Evolutionary conservation across 345 rosid species (phyloP).

Genomic region (Excoecaria cochinchinensis): DNA sequence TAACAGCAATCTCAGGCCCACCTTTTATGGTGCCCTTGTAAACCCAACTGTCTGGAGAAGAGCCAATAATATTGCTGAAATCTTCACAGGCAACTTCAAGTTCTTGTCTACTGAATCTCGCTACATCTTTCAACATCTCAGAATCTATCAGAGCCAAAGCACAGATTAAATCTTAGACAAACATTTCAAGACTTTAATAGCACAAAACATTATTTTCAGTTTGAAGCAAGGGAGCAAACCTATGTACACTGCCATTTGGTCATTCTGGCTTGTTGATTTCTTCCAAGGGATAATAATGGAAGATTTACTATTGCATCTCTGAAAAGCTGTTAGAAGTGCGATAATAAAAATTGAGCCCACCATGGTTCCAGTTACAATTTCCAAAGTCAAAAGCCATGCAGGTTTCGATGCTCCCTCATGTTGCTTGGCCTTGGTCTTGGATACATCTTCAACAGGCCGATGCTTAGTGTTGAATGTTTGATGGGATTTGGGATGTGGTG

Average conservation of each 20-base stretch:
- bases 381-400: slow-evolving; percentile 75
- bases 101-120: slow-evolving; percentile 83
- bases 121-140: slow-evolving; percentile 75
- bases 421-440: slow-evolving; percentile 26
- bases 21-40: slow-evolving; percentile 89
- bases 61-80: slow-evolving; percentile 95
- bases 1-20: slow-evolving; percentile 95
- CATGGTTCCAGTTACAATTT: slow-evolving; percentile 80
- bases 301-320: slow-evolving; percentile 71
- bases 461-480: slow-evolving; percentile 39
- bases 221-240: slow-evolving; percentile 48
- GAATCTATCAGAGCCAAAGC: slow-evolving; percentile 47
- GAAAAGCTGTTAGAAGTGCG: slow-evolving; percentile 60
- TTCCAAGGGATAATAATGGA: slow-evolving; percentile 94
- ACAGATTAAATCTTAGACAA: neutral
- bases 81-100: slow-evolving; percentile 99
- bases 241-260: slow-evolving; percentile 56
- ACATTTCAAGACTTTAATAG: slow-evolving; percentile 1
- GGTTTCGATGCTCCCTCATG: slow-evolving; percentile 63
- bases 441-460: slow-evolving; percentile 41
- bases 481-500: slow-evolving; percentile 48
- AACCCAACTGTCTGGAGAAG: slow-evolving; percentile 87
- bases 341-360: slow-evolving; percentile 63
- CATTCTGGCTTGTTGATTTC: slow-evolving; percentile 84
- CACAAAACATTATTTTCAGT: neutral